phyloP scores from a whole-genome alignment of 352 stramenopile species.

The Halophytophthora batemanensis region DNA sequence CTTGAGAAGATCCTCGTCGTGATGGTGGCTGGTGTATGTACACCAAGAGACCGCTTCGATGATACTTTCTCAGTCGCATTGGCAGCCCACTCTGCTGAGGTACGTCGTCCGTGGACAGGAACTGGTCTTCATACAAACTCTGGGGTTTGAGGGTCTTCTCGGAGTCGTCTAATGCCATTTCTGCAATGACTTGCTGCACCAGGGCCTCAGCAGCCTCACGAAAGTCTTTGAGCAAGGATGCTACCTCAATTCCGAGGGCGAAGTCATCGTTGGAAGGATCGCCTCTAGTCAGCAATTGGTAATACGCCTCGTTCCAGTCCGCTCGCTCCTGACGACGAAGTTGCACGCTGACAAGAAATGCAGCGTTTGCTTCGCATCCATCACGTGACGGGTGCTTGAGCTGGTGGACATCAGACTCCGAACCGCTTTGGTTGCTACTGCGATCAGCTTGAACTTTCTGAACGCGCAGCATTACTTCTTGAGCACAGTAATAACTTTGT shows the following conservation, averaged over 20 bases:
- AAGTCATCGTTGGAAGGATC: conserved; percentile 11
- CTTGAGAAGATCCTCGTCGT: conserved; percentile 1
- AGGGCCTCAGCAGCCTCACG: conserved; percentile 29
- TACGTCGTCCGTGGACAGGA: conserved; percentile 35
- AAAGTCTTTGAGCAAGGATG: conserved; percentile 35
- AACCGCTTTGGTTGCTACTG: conserved; percentile 16
- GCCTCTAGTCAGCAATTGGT: conserved; percentile 1
- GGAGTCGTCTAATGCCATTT: conserved; percentile 25
- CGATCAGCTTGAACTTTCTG: conserved; percentile 5
- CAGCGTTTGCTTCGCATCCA: background rate
- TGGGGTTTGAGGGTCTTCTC: conserved; percentile 18
- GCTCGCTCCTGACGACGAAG: conserved; percentile 6
- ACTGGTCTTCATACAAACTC: conserved; percentile 25
- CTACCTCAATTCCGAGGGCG: conserved; percentile 19
- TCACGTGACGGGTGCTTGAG: too few species aligned
- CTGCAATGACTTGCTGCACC: conserved; percentile 32
- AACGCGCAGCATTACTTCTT: conserved; percentile 26
- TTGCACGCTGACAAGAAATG: conserved; percentile 12
- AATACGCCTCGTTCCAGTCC: conserved; percentile 29
- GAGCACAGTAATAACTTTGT: conserved; percentile 31
- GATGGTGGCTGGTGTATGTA: conserved; percentile 25
- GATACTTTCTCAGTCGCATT: conserved; percentile 22
- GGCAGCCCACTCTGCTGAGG: conserved; percentile 5
- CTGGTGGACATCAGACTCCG: conserved; percentile 2
- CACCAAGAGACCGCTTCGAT: conserved; percentile 26